A percentile compares a stretch with the other conserved stretches of the same genome.
Conservation (phyloP, 371 early-diverging fungal species). For the Nematocida parisii region DNA sequence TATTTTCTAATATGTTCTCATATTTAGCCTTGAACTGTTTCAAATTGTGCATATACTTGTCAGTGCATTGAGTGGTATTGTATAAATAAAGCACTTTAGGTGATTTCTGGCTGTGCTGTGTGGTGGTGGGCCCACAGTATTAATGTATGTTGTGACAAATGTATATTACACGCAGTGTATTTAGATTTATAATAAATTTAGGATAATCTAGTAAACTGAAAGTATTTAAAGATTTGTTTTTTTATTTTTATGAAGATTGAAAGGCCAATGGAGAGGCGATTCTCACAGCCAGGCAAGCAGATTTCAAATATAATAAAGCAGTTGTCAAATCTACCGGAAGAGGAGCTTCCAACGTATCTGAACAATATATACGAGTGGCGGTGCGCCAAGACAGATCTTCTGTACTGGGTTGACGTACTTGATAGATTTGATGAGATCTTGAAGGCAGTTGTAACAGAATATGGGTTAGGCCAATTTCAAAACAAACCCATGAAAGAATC, state of each 20-base stretch:
- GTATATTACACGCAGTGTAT: no score
- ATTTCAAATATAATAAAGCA: constrained; percentile 17
- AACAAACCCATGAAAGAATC: constrained; percentile 6
- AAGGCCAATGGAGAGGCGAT: constrained; percentile 44
- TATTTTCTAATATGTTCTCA: no score
- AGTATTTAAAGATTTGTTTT: constrained; percentile 31
- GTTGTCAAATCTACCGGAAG: background rate
- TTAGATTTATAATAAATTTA: background rate
- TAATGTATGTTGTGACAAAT: no score
- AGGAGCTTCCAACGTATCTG: constrained; percentile 17
- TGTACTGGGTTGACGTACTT: constrained; percentile 43
- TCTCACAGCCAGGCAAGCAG: constrained; percentile 36
- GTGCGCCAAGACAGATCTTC: constrained; percentile 35
- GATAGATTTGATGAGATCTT: constrained; percentile 43
- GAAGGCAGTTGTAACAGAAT: background rate
- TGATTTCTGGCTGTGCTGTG: no score
- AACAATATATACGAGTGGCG: constrained; percentile 25
- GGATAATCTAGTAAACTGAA: background rate
- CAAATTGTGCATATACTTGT: no score
- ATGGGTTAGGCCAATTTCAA: constrained; percentile 6
- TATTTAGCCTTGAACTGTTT: no score
- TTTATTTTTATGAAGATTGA: constrained; percentile 42
- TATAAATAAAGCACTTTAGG: no score
- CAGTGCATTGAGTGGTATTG: no score
- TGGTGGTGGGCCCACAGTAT: no score